Evolutionary conservation across 805 yeast genomes (phyloP).

Genomic region (Candida chauliodis): DNA sequence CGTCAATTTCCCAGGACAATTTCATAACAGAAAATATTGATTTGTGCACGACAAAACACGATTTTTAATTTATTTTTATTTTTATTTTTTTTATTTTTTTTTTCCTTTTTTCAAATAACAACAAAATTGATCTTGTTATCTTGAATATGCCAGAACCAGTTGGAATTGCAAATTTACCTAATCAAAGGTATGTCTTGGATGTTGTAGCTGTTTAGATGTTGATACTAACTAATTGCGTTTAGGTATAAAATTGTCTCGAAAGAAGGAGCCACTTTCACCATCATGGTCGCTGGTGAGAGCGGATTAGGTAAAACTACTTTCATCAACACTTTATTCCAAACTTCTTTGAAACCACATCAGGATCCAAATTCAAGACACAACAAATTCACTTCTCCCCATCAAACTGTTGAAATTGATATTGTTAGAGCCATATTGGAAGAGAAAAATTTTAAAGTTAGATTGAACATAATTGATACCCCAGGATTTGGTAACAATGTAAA

Average conservation of each 20-base stretch:
- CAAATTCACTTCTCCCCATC: conserved; percentile 50
- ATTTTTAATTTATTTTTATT: neutral
- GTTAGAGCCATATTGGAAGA: conserved; percentile 81
- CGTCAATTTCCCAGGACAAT: neutral
- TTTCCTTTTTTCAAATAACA: conserved; percentile 1
- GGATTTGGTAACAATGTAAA: conserved; percentile 92
- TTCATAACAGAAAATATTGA: neutral
- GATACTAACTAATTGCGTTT: conserved; percentile 7
- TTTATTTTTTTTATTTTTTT: neutral
- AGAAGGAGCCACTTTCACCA: conserved; percentile 71
- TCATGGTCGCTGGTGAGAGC: conserved; percentile 88
- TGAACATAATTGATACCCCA: conserved; percentile 87
- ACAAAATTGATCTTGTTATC: conserved; percentile 2
- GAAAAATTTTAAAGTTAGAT: conserved; percentile 70
- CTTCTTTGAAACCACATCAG: conserved; percentile 59
- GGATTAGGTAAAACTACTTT: conserved; percentile 94
- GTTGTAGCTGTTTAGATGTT: neutral
- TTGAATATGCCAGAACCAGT: conserved; percentile 49
- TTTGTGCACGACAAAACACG: conserved; percentile 5
- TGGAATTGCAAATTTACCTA: conserved; percentile 71
- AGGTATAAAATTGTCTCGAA: conserved; percentile 74
- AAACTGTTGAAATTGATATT: conserved; percentile 76
- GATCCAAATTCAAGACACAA: conserved; percentile 54
- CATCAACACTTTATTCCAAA: conserved; percentile 79
- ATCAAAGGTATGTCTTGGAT: conserved; percentile 67